These are phyloP conservation scores for Mycena maculata DNA, from an alignment of 768 basidiomycete species.

Conservation along the genomic window DNA sequence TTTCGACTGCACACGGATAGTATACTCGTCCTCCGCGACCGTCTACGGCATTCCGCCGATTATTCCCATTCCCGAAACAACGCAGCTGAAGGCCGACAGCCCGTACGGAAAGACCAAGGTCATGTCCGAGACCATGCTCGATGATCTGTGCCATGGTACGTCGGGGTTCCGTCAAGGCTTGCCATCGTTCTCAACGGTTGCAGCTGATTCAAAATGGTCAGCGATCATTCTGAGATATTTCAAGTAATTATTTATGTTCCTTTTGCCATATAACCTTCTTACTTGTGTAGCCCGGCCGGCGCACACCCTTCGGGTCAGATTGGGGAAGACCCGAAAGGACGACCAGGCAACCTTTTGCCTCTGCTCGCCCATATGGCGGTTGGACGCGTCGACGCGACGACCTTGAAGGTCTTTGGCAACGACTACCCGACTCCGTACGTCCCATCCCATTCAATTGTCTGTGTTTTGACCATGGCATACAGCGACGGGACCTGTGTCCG, in stretches of 20 bases:
- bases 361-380: slow-evolving; percentile 95
- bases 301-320: slow-evolving; percentile 96
- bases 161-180: slow-evolving; percentile 10
- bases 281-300: slow-evolving; percentile 84
- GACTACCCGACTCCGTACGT: slow-evolving; percentile 94
- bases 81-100: slow-evolving; percentile 87
- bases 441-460: neutral
- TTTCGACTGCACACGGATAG: slow-evolving; percentile 85
- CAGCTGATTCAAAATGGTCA: slow-evolving; percentile 81
- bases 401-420: slow-evolving; percentile 91
- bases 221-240: slow-evolving; percentile 95
- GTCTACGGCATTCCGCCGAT: slow-evolving; percentile 95
- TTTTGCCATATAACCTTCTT: neutral
- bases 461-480: slow-evolving; percentile 11
- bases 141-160: slow-evolving; percentile 86
- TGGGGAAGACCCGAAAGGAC: slow-evolving; percentile 96
- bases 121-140: slow-evolving; percentile 90
- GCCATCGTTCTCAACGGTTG: slow-evolving; percentile 28
- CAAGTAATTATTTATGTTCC: slow-evolving; percentile 70
- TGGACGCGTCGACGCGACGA: slow-evolving; percentile 80
- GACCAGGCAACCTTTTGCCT: slow-evolving; percentile 94
- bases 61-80: slow-evolving; percentile 95
- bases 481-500: slow-evolving; percentile 98
- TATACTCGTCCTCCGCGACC: slow-evolving; percentile 98
- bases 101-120: slow-evolving; percentile 98